Percentiles rank a stretch among this genome's conserved stretches.
These are phyloP conservation scores for Colletotrichum plurivorum DNA, from an alignment of 2,329 filamentous ascomycete genomes.

Conservation along the genomic window DNA sequence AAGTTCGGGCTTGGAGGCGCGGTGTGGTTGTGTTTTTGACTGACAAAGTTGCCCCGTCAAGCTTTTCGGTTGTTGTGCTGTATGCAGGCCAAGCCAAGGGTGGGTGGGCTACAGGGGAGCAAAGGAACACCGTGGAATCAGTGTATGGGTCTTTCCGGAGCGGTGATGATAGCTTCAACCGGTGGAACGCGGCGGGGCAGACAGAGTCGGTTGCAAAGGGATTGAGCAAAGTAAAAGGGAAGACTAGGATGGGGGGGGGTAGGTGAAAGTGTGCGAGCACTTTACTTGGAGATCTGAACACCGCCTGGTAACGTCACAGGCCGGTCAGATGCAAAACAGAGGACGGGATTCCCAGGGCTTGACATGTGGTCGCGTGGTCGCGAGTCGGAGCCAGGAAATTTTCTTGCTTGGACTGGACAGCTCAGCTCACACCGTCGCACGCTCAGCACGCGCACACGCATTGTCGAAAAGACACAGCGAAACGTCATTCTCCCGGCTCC, in stretches of 20 bases:
- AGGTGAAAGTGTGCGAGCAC: neutral
- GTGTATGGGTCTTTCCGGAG: slow-evolving; percentile 28
- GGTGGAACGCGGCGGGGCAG: slow-evolving; percentile 19
- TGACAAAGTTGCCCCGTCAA: slow-evolving; percentile 1
- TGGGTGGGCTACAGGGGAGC: slow-evolving; percentile 19
- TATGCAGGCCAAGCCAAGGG: slow-evolving; percentile 25
- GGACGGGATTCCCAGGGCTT: slow-evolving; percentile 25
- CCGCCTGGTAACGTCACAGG: slow-evolving; percentile 10
- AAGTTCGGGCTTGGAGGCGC: too few species aligned
- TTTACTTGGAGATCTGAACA: slow-evolving; percentile 1
- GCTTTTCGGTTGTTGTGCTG: slow-evolving; percentile 21
- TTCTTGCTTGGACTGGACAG: slow-evolving; percentile 32
- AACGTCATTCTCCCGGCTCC: slow-evolving; percentile 25
- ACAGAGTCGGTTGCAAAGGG: neutral
- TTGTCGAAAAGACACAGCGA: neutral
- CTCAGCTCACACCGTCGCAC: slow-evolving; percentile 25
- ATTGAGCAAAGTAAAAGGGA: neutral
- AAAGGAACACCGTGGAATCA: slow-evolving; percentile 30
- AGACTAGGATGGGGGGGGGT: neutral
- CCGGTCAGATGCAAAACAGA: slow-evolving; percentile 10
- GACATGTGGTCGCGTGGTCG: slow-evolving; percentile 38
- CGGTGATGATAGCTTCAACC: slow-evolving; percentile 39
- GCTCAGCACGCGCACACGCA: slow-evolving; percentile 3
- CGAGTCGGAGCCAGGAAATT: slow-evolving; percentile 24
- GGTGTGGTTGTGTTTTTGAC: too few species aligned